Evolutionary conservation across 2,329 filamentous ascomycete species (phyloP).

Genomic region (Colletotrichum costaricense): DNA sequence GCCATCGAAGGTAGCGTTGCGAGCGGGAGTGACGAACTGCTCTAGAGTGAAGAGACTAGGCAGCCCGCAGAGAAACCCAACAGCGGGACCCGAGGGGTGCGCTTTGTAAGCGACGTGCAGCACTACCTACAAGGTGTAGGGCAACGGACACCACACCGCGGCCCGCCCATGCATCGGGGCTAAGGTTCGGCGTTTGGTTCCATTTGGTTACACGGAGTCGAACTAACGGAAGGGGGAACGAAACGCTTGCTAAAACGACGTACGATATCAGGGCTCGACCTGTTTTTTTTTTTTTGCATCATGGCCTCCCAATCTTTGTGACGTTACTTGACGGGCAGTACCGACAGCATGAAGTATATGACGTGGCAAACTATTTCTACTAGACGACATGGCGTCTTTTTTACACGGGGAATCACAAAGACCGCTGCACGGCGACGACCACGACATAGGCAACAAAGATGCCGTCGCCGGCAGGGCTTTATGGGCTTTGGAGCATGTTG

Average conservation of each 20-base stretch:
- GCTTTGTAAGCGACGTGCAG: constrained; percentile 30
- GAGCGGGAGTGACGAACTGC: constrained; percentile 81
- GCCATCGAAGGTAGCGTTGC: constrained; percentile 85
- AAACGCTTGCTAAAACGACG: constrained; percentile 26
- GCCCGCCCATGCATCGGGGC: not conserved
- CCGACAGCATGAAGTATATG: constrained; percentile 10
- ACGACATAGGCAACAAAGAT: constrained; percentile 2
- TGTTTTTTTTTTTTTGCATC: constrained; percentile 1
- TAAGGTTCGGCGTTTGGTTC: constrained; percentile 27
- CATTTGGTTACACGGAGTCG: constrained; percentile 31
- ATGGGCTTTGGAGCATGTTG: constrained; percentile 14
- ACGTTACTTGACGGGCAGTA: constrained; percentile 10
- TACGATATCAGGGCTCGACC: not conserved
- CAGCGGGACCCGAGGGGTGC: constrained; percentile 5
- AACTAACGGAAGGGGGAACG: constrained; percentile 12
- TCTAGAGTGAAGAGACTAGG: constrained; percentile 43
- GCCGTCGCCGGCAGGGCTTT: not conserved
- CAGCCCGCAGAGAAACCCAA: not conserved
- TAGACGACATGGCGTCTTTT: constrained; percentile 28
- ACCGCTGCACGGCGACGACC: not conserved
- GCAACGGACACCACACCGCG: not conserved
- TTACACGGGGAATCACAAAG: constrained; percentile 14
- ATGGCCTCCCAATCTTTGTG: constrained; percentile 2
- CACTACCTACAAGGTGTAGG: not conserved
- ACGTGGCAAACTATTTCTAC: constrained; percentile 12